Evolutionary conservation across 1,139 yeast genomes (phyloP).

Genomic region (Debaryomyces udenii): DNA sequence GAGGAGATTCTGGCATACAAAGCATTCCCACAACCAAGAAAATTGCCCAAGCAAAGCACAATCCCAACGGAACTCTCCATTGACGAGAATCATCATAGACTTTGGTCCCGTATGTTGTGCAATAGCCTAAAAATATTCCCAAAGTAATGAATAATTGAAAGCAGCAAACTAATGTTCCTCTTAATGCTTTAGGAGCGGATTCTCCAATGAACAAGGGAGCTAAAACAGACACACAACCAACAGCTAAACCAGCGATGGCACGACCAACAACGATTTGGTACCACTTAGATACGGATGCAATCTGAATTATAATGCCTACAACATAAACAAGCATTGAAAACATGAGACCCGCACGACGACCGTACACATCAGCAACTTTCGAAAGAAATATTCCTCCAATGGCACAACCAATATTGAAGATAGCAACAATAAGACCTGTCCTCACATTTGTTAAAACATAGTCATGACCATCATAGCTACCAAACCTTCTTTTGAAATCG

Average conservation of each 20-base stretch:
- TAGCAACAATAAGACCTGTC: conserved; percentile 61
- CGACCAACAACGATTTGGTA: conserved; percentile 60
- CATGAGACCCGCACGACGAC: conserved; percentile 56
- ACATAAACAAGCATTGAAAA: conserved; percentile 50
- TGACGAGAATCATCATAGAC: conserved; percentile 54
- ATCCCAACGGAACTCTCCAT: conserved; percentile 67
- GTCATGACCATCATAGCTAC: conserved; percentile 32
- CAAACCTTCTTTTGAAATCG: conserved; percentile 53
- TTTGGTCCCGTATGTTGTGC: conserved; percentile 66
- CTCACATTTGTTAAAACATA: conserved; percentile 42
- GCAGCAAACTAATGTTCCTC: conserved; percentile 73
- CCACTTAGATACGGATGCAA: conserved; percentile 45
- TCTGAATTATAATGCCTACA: conserved; percentile 52
- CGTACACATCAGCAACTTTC: conserved; percentile 53
- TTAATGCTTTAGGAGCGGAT: conserved; percentile 64
- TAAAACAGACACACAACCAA: conserved; percentile 67
- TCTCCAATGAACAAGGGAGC: conserved; percentile 73
- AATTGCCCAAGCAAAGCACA: conserved; percentile 59
- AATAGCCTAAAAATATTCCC: conserved; percentile 69
- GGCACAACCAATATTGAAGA: conserved; percentile 73
- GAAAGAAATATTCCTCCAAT: conserved; percentile 67
- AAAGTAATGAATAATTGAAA: conserved; percentile 72
- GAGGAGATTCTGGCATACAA: conserved; percentile 70
- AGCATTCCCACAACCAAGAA: conserved; percentile 57
- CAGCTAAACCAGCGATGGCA: conserved; percentile 69